Conservation (phyloP, 2,329 filamentous ascomycete species). For the Pestalotiopsis sp. region DNA sequence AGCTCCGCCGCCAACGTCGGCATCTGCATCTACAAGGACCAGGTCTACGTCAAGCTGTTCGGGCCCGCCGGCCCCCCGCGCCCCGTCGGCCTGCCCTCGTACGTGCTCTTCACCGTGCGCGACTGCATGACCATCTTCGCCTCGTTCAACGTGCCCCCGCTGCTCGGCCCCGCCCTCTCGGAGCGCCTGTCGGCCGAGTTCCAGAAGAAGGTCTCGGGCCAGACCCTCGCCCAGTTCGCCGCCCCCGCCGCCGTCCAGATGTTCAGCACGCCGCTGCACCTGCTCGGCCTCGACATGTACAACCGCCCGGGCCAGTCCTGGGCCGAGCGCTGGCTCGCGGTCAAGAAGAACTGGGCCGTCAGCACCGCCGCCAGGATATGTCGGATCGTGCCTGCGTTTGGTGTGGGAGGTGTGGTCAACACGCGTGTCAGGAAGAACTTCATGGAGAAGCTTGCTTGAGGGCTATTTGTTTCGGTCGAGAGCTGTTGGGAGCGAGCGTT, state of each 20-base stretch:
- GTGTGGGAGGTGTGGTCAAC: conserved; percentile 86
- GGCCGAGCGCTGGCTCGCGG: conserved; percentile 64
- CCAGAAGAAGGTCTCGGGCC: conserved; percentile 51
- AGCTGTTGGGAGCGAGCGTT: not conserved
- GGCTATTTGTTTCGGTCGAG: not conserved
- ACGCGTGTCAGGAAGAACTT: conserved; percentile 66
- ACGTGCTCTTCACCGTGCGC: conserved; percentile 77
- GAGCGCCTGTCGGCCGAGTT: conserved; percentile 56
- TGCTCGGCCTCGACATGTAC: conserved; percentile 85
- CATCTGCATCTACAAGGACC: conserved; percentile 88
- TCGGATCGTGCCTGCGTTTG: conserved; percentile 87
- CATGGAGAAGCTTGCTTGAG: conserved; percentile 61
- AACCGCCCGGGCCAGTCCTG: conserved; percentile 62
- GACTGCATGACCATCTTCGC: conserved; percentile 92
- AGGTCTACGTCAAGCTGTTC: conserved; percentile 81
- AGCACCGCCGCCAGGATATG: conserved; percentile 78
- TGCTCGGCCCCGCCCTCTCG: conserved; percentile 72
- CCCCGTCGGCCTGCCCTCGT: conserved; percentile 70
- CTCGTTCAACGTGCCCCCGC: conserved; percentile 83
- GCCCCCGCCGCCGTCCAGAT: conserved; percentile 81
- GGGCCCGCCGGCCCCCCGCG: conserved; percentile 59
- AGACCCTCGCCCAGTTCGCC: conserved; percentile 74
- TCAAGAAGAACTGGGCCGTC: conserved; percentile 76
- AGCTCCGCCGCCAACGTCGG: conserved; percentile 83
- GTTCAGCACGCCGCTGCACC: conserved; percentile 79